These are phyloP conservation scores for Sporisorium graminicola DNA, from an alignment of 1,284 basidiomycete genomes.

Conservation along the genomic window DNA sequence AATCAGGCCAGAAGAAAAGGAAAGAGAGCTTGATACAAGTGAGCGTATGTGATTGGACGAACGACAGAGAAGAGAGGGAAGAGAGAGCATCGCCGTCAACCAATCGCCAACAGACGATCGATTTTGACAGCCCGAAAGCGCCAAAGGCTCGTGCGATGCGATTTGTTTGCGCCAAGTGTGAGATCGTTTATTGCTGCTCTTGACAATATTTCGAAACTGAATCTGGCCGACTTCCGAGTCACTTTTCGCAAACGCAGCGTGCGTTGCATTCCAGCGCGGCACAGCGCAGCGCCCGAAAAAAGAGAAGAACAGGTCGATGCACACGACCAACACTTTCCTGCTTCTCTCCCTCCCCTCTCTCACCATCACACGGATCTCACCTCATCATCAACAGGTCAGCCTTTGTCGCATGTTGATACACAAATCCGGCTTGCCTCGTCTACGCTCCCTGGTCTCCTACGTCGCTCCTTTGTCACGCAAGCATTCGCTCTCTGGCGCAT, in stretches of 20 bases:
- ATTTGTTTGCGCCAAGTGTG: slow-evolving; percentile 5
- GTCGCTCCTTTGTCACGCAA: slow-evolving; percentile 9
- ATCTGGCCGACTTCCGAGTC: slow-evolving; percentile 38
- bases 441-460: slow-evolving; percentile 13
- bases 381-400: neutral
- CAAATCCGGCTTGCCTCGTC: slow-evolving; percentile 11
- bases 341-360: neutral
- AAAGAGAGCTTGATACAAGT: neutral
- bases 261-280: slow-evolving; percentile 3
- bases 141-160: slow-evolving; percentile 24
- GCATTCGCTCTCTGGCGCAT: slow-evolving; percentile 1
- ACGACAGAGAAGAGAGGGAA: neutral
- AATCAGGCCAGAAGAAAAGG: neutral
- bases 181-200: slow-evolving; percentile 1
- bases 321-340: slow-evolving; percentile 11
- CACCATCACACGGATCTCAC: neutral
- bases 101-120: slow-evolving; percentile 7
- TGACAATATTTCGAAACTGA: neutral
- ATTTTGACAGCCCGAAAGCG: neutral
- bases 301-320: slow-evolving; percentile 2
- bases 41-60: slow-evolving; percentile 13
- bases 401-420: slow-evolving; percentile 36
- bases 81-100: neutral
- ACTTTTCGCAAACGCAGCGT: slow-evolving; percentile 4
- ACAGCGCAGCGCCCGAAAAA: neutral